Evolutionary conservation across 2,329 filamentous ascomycete species (phyloP).

Genomic region (Bisporella sp.): DNA sequence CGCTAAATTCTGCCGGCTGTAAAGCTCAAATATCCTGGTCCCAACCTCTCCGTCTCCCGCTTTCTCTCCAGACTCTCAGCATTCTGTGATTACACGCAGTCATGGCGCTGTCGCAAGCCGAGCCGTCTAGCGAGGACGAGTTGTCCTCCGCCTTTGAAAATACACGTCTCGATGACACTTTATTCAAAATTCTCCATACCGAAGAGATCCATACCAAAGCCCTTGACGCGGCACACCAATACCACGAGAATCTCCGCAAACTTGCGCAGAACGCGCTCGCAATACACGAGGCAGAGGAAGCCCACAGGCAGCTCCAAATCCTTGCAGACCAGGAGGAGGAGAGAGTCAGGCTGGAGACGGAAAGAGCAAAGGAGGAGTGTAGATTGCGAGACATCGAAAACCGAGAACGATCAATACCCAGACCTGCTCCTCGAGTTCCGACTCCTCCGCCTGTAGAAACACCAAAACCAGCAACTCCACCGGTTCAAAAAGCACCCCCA

Average conservation of each 20-base stretch:
- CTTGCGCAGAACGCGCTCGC: constrained; percentile 42
- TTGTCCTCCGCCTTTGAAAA: neutral
- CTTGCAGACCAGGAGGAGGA: constrained; percentile 14
- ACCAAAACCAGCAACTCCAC: neutral
- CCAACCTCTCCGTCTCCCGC: neutral
- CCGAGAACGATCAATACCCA: constrained; percentile 24
- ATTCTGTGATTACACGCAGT: neutral
- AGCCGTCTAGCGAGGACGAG: neutral
- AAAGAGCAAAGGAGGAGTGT: constrained; percentile 46
- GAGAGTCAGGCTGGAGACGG: constrained; percentile 24
- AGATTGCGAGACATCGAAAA: constrained; percentile 39
- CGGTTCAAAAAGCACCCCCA: neutral
- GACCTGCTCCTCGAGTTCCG: constrained; percentile 14
- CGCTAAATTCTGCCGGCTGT: neutral
- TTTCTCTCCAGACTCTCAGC: neutral
- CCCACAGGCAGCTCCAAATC: constrained; percentile 22
- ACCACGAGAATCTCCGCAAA: constrained; percentile 58
- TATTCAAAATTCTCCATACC: constrained; percentile 12
- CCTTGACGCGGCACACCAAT: constrained; percentile 55
- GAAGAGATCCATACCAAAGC: constrained; percentile 38
- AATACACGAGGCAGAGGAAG: constrained; percentile 39
- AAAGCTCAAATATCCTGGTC: neutral
- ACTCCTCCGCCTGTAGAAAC: constrained; percentile 11
- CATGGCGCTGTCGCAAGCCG: too few relatives aligned
- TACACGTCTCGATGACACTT: constrained; percentile 1